Conservation (phyloP, 2,329 filamentous ascomycete species). For the Colletotrichum echinochloae region DNA sequence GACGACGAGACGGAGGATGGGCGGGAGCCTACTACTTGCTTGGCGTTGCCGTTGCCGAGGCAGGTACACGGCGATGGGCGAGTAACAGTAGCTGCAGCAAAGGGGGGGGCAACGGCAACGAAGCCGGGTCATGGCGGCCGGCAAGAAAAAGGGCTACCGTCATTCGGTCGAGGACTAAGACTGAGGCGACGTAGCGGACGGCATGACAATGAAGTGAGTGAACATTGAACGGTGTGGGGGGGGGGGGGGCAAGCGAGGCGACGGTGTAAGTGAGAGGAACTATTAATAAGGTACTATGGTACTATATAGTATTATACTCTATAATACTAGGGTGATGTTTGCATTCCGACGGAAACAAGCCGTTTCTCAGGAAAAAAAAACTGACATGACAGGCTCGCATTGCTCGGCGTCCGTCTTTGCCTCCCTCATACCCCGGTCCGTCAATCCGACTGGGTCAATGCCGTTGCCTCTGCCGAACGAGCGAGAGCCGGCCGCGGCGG, state of each 20-base stretch:
- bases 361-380: no score
- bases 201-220: background rate
- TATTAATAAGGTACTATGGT: no score
- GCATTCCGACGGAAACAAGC: background rate
- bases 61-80: background rate
- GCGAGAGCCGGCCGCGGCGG: background rate
- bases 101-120: slow-evolving; percentile 6
- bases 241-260: slow-evolving; percentile 15
- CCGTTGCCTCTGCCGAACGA: background rate
- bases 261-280: slow-evolving; percentile 25
- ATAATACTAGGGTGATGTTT: background rate
- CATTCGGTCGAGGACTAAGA: slow-evolving; percentile 1
- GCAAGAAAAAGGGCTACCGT: background rate
- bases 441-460: background rate
- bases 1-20: background rate
- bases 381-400: slow-evolving; percentile 12
- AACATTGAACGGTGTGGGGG: no score
- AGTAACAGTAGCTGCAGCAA: slow-evolving; percentile 15
- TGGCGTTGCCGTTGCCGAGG: slow-evolving; percentile 23
- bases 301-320: no score
- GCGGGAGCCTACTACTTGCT: background rate
- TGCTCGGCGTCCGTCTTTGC: background rate
- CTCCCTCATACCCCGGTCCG: background rate
- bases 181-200: background rate
- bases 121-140: background rate